Base-by-base conservation (phyloP, 768 basidiomycete genomes). In the Phanerochaete carnosa region DNA sequence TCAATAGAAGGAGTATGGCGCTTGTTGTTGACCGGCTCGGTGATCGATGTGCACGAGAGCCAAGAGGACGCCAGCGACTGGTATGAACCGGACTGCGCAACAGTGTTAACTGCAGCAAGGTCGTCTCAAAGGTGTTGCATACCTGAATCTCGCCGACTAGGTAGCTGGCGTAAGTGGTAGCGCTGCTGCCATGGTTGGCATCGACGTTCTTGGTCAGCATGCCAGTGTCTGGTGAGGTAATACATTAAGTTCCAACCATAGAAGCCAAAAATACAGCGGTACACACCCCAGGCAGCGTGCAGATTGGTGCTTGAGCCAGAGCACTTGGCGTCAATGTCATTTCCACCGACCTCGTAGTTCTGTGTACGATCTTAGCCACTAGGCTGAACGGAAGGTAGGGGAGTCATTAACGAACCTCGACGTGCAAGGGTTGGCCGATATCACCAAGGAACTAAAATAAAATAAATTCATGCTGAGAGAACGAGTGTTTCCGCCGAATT, bases 141-240 rank as follows among this genome's bases (percentile, higher is more conserved):
- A 73, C 73, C 77, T 79, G 72, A 62, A 84, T 82, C 30, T 59
- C n/a, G 23, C 57, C 25, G 45, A 69, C 50, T 19, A 71, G 63
- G 37, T 64, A 60, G 8, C 61, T 33, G 3, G 67, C 68, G 46
- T 69, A 71, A 2, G 61, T 66, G 28, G 49, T 28, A 5, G 64
- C 64, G 33, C n/a, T 49, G 57, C 67, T 61, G 39, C 60, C 68
- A 56, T 71, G 64, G 45, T 61, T 66, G 22, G 60, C 65, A 43
- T 69, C 60, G 49, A 69, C 62, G 60, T 71, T 69, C 57, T 64
- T 65, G 57, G 59, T 65, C 25, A 71, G 47, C 45, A 71, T 69
- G n/a, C 68, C 68, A 22, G 70, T 71, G 39, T 71, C 68, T 67
- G 22, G 32, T 4, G 51, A 2, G 23, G 29, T 26, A 3, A 23